phyloP scores from a whole-genome alignment of 495 filamentous ascomycete genomes.

The Venustampulla echinocandica region DNA sequence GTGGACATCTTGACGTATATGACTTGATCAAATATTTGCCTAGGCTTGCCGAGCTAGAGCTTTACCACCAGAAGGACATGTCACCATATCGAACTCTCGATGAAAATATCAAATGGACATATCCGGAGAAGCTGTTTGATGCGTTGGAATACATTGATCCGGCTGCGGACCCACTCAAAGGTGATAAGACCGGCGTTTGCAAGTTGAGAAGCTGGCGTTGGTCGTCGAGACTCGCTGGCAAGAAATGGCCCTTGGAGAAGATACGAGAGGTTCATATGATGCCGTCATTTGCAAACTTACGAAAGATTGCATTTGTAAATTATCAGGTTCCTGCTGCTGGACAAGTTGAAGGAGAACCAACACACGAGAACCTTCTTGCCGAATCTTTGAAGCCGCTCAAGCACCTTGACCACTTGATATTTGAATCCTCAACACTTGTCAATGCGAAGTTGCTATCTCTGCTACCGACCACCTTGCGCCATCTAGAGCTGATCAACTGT shows the following conservation, averaged over 20 bases:
- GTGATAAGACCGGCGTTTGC: slow-evolving; percentile 21
- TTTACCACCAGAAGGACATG: slow-evolving; percentile 45
- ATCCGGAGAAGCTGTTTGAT: slow-evolving; percentile 50
- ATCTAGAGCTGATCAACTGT: slow-evolving; percentile 67
- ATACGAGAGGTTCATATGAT: slow-evolving; percentile 48
- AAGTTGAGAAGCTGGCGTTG: slow-evolving; percentile 65
- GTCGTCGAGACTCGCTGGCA: slow-evolving; percentile 57
- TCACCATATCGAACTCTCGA: slow-evolving; percentile 45
- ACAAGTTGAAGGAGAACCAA: slow-evolving; percentile 23
- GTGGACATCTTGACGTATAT: slow-evolving; percentile 33
- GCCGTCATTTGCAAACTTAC: slow-evolving; percentile 50
- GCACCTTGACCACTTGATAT: slow-evolving; percentile 50
- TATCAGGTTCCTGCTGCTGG: slow-evolving; percentile 42
- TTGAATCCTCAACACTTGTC: slow-evolving; percentile 58
- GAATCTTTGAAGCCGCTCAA: slow-evolving; percentile 51
- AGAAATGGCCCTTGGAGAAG: slow-evolving; percentile 36
- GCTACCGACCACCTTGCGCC: slow-evolving; percentile 53
- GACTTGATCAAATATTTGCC: slow-evolving; percentile 36
- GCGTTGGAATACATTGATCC: slow-evolving; percentile 35
- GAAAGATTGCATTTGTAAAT: slow-evolving; percentile 55
- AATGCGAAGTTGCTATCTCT: slow-evolving; percentile 49
- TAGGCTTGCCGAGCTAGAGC: slow-evolving; percentile 42
- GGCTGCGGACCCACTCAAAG: slow-evolving; percentile 8
- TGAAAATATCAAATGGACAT: slow-evolving; percentile 49
- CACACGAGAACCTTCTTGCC: slow-evolving; percentile 38